Base-by-base conservation (phyloP, 2,329 filamentous ascomycete genomes). In the Xylaria sp. region DNA sequence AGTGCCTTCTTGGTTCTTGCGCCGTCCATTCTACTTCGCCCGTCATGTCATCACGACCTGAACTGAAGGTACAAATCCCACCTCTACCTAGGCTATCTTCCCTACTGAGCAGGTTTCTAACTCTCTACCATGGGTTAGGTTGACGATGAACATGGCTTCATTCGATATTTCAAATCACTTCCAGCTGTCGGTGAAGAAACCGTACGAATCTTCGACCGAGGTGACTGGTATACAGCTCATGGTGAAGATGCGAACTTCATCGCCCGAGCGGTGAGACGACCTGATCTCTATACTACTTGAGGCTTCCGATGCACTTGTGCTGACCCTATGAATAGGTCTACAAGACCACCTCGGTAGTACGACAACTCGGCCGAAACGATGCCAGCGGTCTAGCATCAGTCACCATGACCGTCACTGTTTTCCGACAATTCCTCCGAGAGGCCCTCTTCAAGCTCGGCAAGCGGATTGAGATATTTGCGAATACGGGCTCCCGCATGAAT, bases 71-170 rank as follows among this genome's bases (percentile, higher is more conserved):
- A 65, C 38, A 1, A 42, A 27, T 31, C 10, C 54, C 59, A 53
- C 27, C 36, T n/a, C 36, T 57, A 53, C 27, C 36, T n/a, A 31
- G 31, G 25, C 42, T 13, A 1, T 45, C n/a, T 15, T 55, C 29
- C 29, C n/a, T n/a, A 25, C 22, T 5, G 3, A 4, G 42, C 31
- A 50, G 20, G 4, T 53, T 1, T 53, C 60, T 61, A 17, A 57
- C 7, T 38, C 4, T 25, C 22, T 59, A n/a, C 33, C 27, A 13
- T 59, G 0, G 9, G n/a, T 69, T 50, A 94, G 92, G 93, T 98
- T 77, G 96, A 99, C 76, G 96, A 99, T 77, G 96, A 99, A 83
- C 90, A 91, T 76, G 94, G 95, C 72, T 99, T 99, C 84, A 97
- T 98, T 82, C 93, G 91, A 73, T 97, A 94, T 82, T 99, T 96